phyloP scores from a whole-genome alignment of 2,329 filamentous ascomycete species.

The Talaromyces sp. region DNA sequence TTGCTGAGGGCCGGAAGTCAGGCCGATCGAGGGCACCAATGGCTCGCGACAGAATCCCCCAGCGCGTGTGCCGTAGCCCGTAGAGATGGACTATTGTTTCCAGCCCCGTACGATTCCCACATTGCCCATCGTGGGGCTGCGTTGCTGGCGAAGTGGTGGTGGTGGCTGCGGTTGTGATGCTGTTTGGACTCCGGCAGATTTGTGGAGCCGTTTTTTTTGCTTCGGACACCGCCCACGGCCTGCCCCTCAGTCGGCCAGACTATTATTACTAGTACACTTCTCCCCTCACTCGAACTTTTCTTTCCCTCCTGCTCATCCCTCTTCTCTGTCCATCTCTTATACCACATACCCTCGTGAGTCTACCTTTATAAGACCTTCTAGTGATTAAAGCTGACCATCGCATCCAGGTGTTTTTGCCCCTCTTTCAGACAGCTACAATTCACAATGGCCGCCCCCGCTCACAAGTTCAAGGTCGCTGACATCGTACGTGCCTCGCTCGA shows the following conservation, averaged over 20 bases:
- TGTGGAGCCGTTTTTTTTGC: background rate
- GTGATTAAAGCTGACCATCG: slow-evolving; percentile 1
- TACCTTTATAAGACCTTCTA: background rate
- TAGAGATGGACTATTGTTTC: background rate
- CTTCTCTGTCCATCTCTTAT: slow-evolving; percentile 3
- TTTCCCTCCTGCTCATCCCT: slow-evolving; percentile 13
- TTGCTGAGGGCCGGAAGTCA: background rate
- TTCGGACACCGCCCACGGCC: slow-evolving; percentile 8
- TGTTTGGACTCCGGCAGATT: background rate
- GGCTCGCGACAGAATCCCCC: background rate
- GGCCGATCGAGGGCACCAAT: background rate
- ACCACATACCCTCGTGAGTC: slow-evolving; percentile 3
- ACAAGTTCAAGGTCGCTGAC: slow-evolving; percentile 98
- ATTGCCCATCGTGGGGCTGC: background rate
- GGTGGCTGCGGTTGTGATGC: background rate
- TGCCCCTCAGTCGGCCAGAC: slow-evolving; percentile 7
- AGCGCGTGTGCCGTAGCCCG: background rate
- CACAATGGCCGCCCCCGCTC: slow-evolving; percentile 68
- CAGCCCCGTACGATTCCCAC: background rate
- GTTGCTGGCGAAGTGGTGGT: background rate
- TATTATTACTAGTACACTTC: slow-evolving; percentile 2
- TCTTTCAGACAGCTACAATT: slow-evolving; percentile 2
- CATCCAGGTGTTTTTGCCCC: slow-evolving; percentile 11
- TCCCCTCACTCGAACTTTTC: slow-evolving; percentile 10
- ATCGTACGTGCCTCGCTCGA: slow-evolving; percentile 49